Base-by-base conservation (phyloP, 2,329 filamentous ascomycete species). In the Pseudocercospora pini-densiflorae region DNA sequence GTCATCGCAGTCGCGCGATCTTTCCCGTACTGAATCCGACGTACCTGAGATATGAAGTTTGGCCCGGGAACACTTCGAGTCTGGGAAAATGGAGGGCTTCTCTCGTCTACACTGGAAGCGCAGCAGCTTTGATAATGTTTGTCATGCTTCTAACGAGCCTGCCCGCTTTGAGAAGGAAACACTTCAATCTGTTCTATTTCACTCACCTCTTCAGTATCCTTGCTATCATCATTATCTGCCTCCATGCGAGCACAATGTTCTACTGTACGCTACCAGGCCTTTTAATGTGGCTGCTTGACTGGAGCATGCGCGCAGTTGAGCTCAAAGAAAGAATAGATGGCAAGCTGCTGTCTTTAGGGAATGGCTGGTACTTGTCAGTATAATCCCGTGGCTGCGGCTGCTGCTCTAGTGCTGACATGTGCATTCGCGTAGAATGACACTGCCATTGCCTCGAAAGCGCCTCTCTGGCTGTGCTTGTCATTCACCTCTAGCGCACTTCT, bases 141-240 rank as follows among this genome's bases (percentile, higher is more conserved):
- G 58, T 36, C 57, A 64, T 64, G 63, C 51, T 65, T 19, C 49
- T 63, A n/a, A 68, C 68, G 23, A 65, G 61, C 57, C 59, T 65
- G 10, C 63, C 68, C n/a, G 45, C 36, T 16, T 53, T 70, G 9
- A 57, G 68, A 24, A 59, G 58, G 19, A 70, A 64, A 43, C 55
- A 68, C 57, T 68, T 70, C 66, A 70, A 70, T 29, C 27, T 68
- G 12, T 70, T 70, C 54, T 70, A 70, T 63, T 68, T 70, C 53
- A 66, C 63, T 14, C 68, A 70, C 36, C 61, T 70, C 24, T 54
- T 70, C 5, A 63, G 58, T 12, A 62, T 70, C 5, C 24, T 64
- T 16, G 66, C 68, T 14, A 60, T 70, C 6, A 58, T 70, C 19
- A 57, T 70, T 19, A 59, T 70, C 23, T 70, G 68, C 33, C 63